Percentiles rank a stretch among this genome's conserved stretches.
Conservation (phyloP, 352 stramenopile species). For the Phytophthora pistaciae region DNA sequence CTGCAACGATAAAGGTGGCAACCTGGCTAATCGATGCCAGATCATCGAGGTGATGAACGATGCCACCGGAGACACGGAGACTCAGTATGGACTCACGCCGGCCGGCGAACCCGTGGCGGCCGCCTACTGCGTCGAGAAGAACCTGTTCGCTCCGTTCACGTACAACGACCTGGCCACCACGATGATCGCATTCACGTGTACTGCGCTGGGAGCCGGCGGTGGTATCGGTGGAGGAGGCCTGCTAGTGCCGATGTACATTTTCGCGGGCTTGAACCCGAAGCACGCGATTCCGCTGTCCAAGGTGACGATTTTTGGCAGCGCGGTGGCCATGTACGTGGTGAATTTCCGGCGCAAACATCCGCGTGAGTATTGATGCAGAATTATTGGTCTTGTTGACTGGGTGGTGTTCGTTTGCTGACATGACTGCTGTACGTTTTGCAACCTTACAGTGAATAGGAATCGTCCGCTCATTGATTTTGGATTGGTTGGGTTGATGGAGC, state of each 20-base stretch:
- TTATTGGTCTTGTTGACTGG: too few species aligned
- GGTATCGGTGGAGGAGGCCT: slow-evolving; percentile 95
- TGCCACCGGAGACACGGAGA: slow-evolving; percentile 37
- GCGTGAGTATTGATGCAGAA: slow-evolving; percentile 41
- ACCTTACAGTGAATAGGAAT: slow-evolving; percentile 68
- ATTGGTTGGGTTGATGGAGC: slow-evolving; percentile 98
- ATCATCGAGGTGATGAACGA: slow-evolving; percentile 39
- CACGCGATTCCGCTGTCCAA: slow-evolving; percentile 97
- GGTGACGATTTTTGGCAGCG: slow-evolving; percentile 96
- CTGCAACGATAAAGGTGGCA: slow-evolving; percentile 53
- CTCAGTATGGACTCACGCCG: slow-evolving; percentile 39
- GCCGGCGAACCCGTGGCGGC: slow-evolving; percentile 38
- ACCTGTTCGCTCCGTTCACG: slow-evolving; percentile 77
- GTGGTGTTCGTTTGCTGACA: background rate
- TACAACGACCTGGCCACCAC: slow-evolving; percentile 69
- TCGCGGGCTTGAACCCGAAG: slow-evolving; percentile 92
- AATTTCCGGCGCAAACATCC: slow-evolving; percentile 95
- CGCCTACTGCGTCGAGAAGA: slow-evolving; percentile 84
- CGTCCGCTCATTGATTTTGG: slow-evolving; percentile 97
- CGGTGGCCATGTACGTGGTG: slow-evolving; percentile 94
- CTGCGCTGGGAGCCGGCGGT: slow-evolving; percentile 90
- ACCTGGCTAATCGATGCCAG: slow-evolving; percentile 64
- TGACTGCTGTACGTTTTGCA: background rate
- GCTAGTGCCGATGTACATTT: slow-evolving; percentile 97
- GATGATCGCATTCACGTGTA: slow-evolving; percentile 73